phyloP scores from a whole-genome alignment of 176 grass and related monocot genomes.

The Avena insularis region DNA sequence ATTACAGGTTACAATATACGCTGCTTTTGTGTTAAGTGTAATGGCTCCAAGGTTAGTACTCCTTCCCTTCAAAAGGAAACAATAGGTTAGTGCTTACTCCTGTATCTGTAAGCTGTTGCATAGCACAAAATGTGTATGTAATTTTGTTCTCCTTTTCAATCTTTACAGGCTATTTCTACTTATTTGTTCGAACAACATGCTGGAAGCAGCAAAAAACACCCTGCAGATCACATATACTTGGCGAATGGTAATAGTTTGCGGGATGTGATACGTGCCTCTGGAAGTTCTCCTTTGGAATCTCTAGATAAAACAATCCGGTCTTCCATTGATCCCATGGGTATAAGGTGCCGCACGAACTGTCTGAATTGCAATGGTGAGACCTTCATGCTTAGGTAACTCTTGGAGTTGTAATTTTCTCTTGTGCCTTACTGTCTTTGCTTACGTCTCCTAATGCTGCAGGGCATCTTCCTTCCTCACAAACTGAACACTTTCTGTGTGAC shows the following conservation, averaged over 20 bases:
- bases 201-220: slow-evolving; percentile 80
- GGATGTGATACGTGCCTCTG: slow-evolving; percentile 56
- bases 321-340: slow-evolving; percentile 53
- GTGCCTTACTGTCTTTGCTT: slow-evolving; percentile 29
- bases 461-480: slow-evolving; percentile 39
- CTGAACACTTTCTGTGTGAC: slow-evolving; percentile 52
- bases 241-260: slow-evolving; percentile 72
- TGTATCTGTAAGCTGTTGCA: slow-evolving; percentile 4
- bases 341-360: slow-evolving; percentile 49
- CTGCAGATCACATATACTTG: slow-evolving; percentile 74
- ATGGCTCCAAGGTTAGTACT: slow-evolving; percentile 67
- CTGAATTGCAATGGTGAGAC: slow-evolving; percentile 68
- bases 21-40: slow-evolving; percentile 66
- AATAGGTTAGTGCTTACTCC: slow-evolving; percentile 26
- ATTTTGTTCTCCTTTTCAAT: slow-evolving; percentile 24
- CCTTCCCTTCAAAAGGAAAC: slow-evolving; percentile 11
- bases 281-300: slow-evolving; percentile 53
- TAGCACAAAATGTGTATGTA: slow-evolving; percentile 31
- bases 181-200: slow-evolving; percentile 78
- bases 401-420: slow-evolving; percentile 6
- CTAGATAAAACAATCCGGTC: slow-evolving; percentile 59
- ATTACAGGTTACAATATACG: slow-evolving; percentile 65
- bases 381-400: slow-evolving; percentile 28
- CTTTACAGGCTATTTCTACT: slow-evolving; percentile 65
- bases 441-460: slow-evolving; percentile 53